Percentiles rank a stretch among this genome's conserved stretches.
phyloP scores from a whole-genome alignment of 2,329 filamentous ascomycete genomes.

The Ceratocystis papillata region DNA sequence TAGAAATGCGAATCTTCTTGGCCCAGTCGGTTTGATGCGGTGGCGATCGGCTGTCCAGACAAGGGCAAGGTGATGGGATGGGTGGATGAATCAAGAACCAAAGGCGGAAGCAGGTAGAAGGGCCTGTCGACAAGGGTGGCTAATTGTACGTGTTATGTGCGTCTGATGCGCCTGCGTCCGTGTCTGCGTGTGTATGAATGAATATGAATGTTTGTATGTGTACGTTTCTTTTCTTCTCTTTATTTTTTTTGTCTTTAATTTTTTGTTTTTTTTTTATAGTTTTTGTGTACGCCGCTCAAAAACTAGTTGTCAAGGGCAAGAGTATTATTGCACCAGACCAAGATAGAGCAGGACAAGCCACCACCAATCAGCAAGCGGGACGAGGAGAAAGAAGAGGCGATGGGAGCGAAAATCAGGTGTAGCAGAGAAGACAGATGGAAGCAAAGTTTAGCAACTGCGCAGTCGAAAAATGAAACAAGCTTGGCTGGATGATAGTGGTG shows the following conservation, averaged over 20 bases:
- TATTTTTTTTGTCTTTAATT: background rate
- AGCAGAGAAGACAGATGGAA: background rate
- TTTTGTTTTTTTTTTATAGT: background rate
- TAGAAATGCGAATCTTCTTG: background rate
- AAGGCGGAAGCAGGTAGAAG: slow-evolving; percentile 1
- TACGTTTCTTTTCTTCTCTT: background rate
- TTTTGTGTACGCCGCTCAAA: background rate
- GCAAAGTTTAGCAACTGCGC: background rate
- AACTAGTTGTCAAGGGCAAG: background rate
- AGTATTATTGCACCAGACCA: background rate
- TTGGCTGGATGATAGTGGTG: background rate
- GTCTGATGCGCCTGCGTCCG: background rate
- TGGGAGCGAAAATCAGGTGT: slow-evolving; percentile 3
- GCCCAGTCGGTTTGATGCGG: background rate
- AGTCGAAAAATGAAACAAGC: background rate
- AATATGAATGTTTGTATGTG: background rate
- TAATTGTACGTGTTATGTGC: background rate
- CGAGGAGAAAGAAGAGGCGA: background rate
- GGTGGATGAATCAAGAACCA: background rate
- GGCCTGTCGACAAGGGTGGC: background rate
- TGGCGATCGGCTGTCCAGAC: slow-evolving; percentile 6
- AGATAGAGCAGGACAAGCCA: background rate
- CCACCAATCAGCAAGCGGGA: background rate
- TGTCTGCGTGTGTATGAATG: background rate
- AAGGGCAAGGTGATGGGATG: background rate